Conservation (phyloP, 73 alveolate species). For the Paramecium tetraurelia region DNA sequence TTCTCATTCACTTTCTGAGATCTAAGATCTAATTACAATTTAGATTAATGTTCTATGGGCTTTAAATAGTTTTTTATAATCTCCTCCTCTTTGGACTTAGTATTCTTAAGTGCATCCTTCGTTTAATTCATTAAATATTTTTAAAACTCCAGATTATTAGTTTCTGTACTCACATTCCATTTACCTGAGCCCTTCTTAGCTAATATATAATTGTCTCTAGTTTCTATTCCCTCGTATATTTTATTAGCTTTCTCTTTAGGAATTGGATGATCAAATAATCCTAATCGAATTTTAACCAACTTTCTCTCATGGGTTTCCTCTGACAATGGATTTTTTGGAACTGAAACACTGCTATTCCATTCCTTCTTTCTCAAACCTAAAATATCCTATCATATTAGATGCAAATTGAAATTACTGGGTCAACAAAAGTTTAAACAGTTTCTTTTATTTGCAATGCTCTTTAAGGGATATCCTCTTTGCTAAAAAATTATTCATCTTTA, state of each 20-base stretch:
- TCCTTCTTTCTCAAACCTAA: constrained; percentile 57
- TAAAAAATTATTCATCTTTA: constrained; percentile 61
- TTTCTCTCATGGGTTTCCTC: constrained; percentile 66
- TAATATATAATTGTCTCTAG: constrained; percentile 46
- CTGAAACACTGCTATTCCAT: constrained; percentile 60
- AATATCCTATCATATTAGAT: constrained; percentile 33
- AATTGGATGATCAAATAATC: constrained; percentile 61
- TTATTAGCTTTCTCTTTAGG: constrained; percentile 55
- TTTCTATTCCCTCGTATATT: constrained; percentile 50
- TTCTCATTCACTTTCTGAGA: constrained; percentile 43
- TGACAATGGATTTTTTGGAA: constrained; percentile 60
- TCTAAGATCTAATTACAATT: constrained; percentile 29
- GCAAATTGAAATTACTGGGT: background rate
- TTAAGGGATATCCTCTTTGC: constrained; percentile 55
- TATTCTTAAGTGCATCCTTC: background rate
- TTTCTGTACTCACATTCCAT: constrained; percentile 63
- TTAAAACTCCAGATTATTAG: background rate
- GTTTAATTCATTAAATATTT: background rate
- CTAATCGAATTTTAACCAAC: constrained; percentile 52
- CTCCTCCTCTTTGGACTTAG: constrained; percentile 34
- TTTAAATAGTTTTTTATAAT: constrained; percentile 11
- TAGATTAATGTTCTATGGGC: constrained; percentile 40
- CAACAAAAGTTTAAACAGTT: constrained; percentile 42
- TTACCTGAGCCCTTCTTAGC: background rate
- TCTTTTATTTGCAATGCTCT: constrained; percentile 45